Conservation (phyloP, 169 alveolate genomes). For the Pseudocohnilembus persalinus region DNA sequence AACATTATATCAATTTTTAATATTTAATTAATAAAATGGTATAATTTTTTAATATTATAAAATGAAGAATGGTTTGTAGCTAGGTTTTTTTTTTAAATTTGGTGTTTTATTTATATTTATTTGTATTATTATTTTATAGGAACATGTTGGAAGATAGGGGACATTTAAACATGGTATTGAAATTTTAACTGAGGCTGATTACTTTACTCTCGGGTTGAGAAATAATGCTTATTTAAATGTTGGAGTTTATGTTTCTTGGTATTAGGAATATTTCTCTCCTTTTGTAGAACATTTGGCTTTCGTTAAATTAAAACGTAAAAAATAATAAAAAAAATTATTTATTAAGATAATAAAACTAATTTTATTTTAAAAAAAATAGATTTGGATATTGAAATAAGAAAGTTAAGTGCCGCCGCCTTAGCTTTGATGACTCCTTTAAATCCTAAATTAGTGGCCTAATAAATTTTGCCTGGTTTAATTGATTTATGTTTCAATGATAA, state of each 20-base stretch:
- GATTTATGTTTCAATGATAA: conserved; percentile 47
- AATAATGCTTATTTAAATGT: conserved; percentile 81
- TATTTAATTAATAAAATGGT: too few relatives aligned
- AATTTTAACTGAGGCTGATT: conserved; percentile 87
- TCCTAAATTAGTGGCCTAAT: conserved; percentile 57
- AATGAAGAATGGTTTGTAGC: too few relatives aligned
- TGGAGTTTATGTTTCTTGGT: conserved; percentile 76
- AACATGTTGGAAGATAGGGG: conserved; percentile 83
- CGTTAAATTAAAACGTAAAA: conserved; percentile 45
- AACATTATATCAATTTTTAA: too few relatives aligned
- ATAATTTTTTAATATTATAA: too few relatives aligned
- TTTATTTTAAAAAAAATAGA: conserved; percentile 16
- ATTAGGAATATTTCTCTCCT: conserved; percentile 62
- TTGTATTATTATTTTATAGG: too few relatives aligned
- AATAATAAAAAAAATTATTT: too few relatives aligned
- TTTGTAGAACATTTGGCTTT: conserved; percentile 78
- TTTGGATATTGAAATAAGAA: conserved; percentile 75
- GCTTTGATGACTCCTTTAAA: conserved; percentile 70
- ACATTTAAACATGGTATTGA: conserved; percentile 85
- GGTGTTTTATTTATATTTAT: too few relatives aligned
- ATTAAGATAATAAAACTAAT: neutral
- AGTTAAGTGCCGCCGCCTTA: conserved; percentile 70
- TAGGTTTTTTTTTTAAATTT: too few relatives aligned
- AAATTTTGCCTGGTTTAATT: conserved; percentile 55
- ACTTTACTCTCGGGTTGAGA: conserved; percentile 80